Evolutionary conservation across 352 stramenopile species (phyloP), one percentile per base, ranked within the genome.

Genomic region (Globisporangium radiosum): DNA sequence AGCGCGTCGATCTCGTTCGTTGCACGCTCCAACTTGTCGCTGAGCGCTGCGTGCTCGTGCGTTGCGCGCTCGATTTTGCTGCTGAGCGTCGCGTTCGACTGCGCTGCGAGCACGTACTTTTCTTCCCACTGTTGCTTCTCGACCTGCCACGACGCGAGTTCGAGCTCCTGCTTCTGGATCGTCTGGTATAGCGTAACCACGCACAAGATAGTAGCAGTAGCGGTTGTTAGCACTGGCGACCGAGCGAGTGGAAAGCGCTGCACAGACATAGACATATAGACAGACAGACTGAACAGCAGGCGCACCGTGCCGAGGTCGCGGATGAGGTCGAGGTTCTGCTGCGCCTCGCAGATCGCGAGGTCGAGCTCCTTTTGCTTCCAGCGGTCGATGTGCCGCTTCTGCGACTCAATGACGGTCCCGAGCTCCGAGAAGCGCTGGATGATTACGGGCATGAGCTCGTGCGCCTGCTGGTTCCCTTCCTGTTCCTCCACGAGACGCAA

Each of bases 311-410:
- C 75, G 4, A 92, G 64, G 33, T 87, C 67, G 19, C 54, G 52
- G 33, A 88, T 83, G 10, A 88, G 47, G 52, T 88, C 78, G 33
- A 90, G 56, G 49, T 83, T 88, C 52, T 88, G 72, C 52, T 90
- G 73, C 1, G 71, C 63, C 50, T 91, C 84, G 11, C 72, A 81
- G 61, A 91, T 92, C 33, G 82, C 80, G 51, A 90, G 63, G 43
- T 93, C 81, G 49, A 91, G 63, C 52, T 92, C 84, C 66, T 90
- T 90, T 58, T 84, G 71, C 72, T 93, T 93, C 84, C 84, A 93
- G 25, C 76, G 78, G 56, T 93, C 81, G 40, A 91, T 92, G 51
- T 93, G 78, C 48, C 80, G 72, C 68, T 93, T 93, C 66, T 93
- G 84, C 15, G 79, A 89, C 74, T 93, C 81, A 60, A 93, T 93